Percentiles rank a stretch among this genome's conserved stretches.
phyloP scores from a whole-genome alignment of 2,329 filamentous ascomycete genomes.

The Paecilomyces niveus region DNA sequence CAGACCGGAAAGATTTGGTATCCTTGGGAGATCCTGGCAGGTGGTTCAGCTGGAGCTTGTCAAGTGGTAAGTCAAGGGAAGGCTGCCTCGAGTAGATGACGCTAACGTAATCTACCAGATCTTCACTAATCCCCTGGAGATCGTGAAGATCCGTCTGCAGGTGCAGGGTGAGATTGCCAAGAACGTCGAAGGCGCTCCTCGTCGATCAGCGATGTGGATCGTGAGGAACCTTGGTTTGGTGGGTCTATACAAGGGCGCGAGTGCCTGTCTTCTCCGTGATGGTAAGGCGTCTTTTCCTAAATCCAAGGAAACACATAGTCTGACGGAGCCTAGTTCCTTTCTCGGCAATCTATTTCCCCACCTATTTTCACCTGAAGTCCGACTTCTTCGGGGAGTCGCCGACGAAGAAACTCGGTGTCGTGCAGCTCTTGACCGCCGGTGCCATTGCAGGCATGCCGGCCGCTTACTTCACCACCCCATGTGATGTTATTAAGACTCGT shows the following conservation, averaged over 20 bases:
- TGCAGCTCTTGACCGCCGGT: conserved; percentile 88
- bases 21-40: conserved; percentile 71
- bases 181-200: conserved; percentile 70
- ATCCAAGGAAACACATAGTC: conserved; percentile 9
- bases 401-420: conserved; percentile 78
- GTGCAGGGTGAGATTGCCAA: conserved; percentile 95
- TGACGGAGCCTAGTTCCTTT: conserved; percentile 62
- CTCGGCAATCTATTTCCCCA: conserved; percentile 97
- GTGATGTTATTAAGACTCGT: conserved; percentile 98
- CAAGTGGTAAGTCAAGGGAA: conserved; percentile 70
- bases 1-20: conserved; percentile 66
- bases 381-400: conserved; percentile 87
- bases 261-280: conserved; percentile 87
- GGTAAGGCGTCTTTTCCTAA: conserved; percentile 26
- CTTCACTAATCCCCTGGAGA: conserved; percentile 96
- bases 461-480: conserved; percentile 91
- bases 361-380: conserved; percentile 88
- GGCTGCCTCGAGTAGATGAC: conserved; percentile 3
- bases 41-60: conserved; percentile 83
- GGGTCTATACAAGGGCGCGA: conserved; percentile 94
- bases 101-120: conserved; percentile 47
- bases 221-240: conserved; percentile 89
- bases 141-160: conserved; percentile 97
- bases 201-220: conserved; percentile 95
- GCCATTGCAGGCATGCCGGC: conserved; percentile 91